Conservation (phyloP, 106 monocot genomes). For the Dendrobium catenatum region DNA sequence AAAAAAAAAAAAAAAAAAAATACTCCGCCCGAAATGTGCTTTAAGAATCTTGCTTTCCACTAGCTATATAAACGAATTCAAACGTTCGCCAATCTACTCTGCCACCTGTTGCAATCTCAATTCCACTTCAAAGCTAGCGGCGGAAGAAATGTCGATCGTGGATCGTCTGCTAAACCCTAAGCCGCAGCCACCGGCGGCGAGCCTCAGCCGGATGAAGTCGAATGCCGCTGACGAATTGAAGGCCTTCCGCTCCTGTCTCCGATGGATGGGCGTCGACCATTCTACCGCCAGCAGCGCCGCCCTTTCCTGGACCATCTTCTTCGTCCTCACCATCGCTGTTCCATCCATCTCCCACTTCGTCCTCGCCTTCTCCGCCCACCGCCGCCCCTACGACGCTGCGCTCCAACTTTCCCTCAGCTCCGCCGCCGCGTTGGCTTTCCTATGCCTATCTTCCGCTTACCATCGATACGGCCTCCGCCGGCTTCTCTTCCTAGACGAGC, state of each 20-base stretch:
- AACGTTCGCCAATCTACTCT: no score
- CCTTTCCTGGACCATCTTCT: constrained; percentile 63
- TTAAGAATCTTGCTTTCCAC: no score
- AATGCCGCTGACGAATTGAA: constrained; percentile 56
- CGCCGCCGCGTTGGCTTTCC: constrained; percentile 52
- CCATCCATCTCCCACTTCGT: constrained; percentile 59
- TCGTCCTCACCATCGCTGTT: constrained; percentile 38
- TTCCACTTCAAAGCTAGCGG: no score
- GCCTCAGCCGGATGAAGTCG: constrained; percentile 27
- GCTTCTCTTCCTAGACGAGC: constrained; percentile 66
- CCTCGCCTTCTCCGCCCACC: constrained; percentile 29
- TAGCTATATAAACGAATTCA: no score
- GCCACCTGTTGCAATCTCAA: no score
- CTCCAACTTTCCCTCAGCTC: constrained; percentile 69
- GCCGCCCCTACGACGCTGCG: constrained; percentile 46
- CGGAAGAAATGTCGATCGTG: no score
- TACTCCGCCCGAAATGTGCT: no score
- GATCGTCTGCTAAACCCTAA: constrained; percentile 12
- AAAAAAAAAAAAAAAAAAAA: no score
- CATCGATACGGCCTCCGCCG: constrained; percentile 57
- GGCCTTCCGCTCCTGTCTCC: constrained; percentile 50
- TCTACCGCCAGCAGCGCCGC: constrained; percentile 5
- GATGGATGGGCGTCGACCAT: constrained; percentile 75
- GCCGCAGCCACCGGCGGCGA: constrained; percentile 5
- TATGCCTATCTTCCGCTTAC: constrained; percentile 41